Evolutionary conservation across 768 basidiomycete species (phyloP).

Genomic region (Gautieria morchelliformis): DNA sequence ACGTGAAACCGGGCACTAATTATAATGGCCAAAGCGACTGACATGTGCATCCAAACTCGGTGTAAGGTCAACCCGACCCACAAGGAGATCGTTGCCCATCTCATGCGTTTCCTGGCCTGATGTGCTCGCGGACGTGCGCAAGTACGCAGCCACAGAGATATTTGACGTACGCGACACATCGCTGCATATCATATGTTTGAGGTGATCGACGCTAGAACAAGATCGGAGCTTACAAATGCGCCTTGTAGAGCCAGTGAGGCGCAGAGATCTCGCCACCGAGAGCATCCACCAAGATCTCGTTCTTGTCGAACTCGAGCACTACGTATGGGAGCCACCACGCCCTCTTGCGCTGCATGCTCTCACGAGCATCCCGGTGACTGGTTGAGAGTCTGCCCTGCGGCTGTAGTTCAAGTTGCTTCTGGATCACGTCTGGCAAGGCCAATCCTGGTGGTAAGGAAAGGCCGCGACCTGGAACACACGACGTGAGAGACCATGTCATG

Average conservation of each 20-base stretch:
- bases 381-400: conserved; percentile 45
- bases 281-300: conserved; percentile 93
- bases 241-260: conserved; percentile 93
- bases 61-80: conserved; percentile 86
- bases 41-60: conserved; percentile 76
- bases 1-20: conserved; percentile 9
- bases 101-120: conserved; percentile 61
- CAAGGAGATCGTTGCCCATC: conserved; percentile 94
- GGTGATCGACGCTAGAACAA: conserved; percentile 8
- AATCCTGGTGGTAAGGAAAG: conserved; percentile 72
- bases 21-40: conserved; percentile 18
- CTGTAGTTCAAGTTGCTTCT: conserved; percentile 62
- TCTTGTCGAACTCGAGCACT: conserved; percentile 96
- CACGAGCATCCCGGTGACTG: conserved; percentile 52
- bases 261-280: conserved; percentile 85
- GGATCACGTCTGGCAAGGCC: conserved; percentile 74
- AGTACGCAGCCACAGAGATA: conserved; percentile 84
- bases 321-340: conserved; percentile 97
- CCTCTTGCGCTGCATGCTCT: conserved; percentile 87
- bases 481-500: background rate
- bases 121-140: conserved; percentile 67
- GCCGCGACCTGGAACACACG: conserved; percentile 51
- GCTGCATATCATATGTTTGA: conserved; percentile 30
- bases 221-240: conserved; percentile 75
- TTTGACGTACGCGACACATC: conserved; percentile 94